Evolutionary conservation across 2,329 filamentous ascomycete genomes (phyloP), one percentile per base, ranked within the genome.

Genomic region (Reticulascus tulasneorum): DNA sequence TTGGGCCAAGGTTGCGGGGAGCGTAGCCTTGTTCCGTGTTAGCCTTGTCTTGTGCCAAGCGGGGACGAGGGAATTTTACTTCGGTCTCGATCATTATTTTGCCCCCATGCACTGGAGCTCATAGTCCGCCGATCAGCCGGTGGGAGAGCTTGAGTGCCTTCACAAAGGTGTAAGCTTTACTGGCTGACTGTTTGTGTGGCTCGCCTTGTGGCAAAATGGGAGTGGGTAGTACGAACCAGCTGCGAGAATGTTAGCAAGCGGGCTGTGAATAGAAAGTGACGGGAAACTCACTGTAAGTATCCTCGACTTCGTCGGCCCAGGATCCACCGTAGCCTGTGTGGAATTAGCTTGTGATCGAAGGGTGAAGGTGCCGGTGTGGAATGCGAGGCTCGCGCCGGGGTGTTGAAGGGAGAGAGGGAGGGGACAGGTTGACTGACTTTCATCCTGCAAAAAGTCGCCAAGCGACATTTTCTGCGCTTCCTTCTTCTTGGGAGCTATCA

Each of bases 281-380:
- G 15, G 33, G 28, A 39, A 39, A 70, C 82, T 72, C 75, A 91
- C 86, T 71, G 63, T 81, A 78, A 49, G 86, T 77, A 57, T 95
- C 89, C 67, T 98, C 93, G 71, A 98, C 95, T 63, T 98, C 93
- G 69, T 98, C 94, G 55, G 93, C 93, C 93, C 93, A 98, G 52
- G 93, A 97, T 59, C 91, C 89, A 51, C 70, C 74, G 48, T 69
- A 71, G 48, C 66, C 69, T 71, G 35, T 30, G 20, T 21, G 42
- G 23, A 47, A 55, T 60, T 47, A 58, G 51, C 46, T 35, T 33
- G 38, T 32, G 21, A 31, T 28, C 26, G 13, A 24, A 30, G 38
- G 21, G 29, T 27, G 27, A 26, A 28, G 26, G 16, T 19, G 11
- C n/a, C n/a, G n/a, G n/a, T 29, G 6, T 10, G 12, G 9, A n/a